A percentile compares a stretch with the other conserved stretches of the same genome.
phyloP scores from a whole-genome alignment of 176 grass and related monocot species.

The sorghum (Sorghum bicolor) region DNA sequence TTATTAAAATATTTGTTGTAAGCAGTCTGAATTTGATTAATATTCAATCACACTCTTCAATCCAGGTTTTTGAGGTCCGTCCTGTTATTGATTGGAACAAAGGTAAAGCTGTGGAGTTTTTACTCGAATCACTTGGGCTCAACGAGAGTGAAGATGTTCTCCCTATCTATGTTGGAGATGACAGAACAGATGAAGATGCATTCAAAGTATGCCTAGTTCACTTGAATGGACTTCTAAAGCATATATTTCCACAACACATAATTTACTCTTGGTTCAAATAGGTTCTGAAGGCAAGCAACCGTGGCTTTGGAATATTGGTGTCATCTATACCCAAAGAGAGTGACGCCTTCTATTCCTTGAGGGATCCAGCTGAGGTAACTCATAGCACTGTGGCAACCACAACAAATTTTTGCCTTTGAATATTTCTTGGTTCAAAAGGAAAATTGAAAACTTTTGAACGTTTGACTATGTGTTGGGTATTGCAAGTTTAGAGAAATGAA shows the following conservation, averaged over 20 bases:
- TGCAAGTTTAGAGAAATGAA: neutral
- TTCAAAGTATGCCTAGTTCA: conserved; percentile 63
- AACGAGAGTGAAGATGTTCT: conserved; percentile 62
- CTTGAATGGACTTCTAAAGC: neutral
- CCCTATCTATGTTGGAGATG: conserved; percentile 95
- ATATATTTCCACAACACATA: neutral
- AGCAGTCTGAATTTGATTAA: neutral
- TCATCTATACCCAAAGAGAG: conserved; percentile 84
- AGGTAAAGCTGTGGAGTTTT: conserved; percentile 95
- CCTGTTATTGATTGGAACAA: conserved; percentile 98
- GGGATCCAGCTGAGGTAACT: conserved; percentile 82
- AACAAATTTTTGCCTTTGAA: neutral
- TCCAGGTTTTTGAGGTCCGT: conserved; percentile 92
- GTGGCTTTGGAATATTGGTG: conserved; percentile 87
- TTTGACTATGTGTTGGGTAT: neutral
- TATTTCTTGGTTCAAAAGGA: neutral
- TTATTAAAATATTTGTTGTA: neutral
- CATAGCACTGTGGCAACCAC: neutral
- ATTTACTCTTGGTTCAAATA: conserved; percentile 25
- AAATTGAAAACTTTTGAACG: neutral
- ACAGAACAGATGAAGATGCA: conserved; percentile 93
- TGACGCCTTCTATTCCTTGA: conserved; percentile 82
- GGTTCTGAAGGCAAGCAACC: conserved; percentile 65
- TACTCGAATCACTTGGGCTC: conserved; percentile 80
- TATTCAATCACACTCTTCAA: neutral